Base-by-base conservation (phyloP, 805 yeast species). In the Wickerhamiella brachini region DNA sequence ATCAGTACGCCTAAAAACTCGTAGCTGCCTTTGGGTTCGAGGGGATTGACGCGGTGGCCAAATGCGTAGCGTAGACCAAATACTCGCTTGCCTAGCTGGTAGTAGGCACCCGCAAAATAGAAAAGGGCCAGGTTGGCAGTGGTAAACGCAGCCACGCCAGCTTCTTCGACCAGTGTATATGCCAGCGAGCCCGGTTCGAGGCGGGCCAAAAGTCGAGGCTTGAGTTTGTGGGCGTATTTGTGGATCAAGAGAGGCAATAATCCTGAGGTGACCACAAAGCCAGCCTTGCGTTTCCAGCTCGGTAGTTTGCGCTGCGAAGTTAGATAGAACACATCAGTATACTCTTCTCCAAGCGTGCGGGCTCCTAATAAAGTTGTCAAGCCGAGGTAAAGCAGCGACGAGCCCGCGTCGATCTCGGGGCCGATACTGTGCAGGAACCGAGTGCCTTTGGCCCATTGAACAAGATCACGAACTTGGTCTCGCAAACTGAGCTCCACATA, bases 281-380 rank as follows among this genome's bases (percentile, higher is more conserved):
- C 78, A 1, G 79, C 52, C 51, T 86, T 71, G 26, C 77, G 69
- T 43, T 49, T 23, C 46, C 56, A 49, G 5, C 60, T 52, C 1
- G 63, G 70, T 3, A 65, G 49, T 7, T 45, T 18, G 12, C 62
- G 53, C n/a, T 55, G 49, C 6, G 56, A 39, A 3, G 64, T 61
- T 10, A 60, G 46, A 45, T 63, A 63, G 46, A 61, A 59, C 7
- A 66, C 52, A 48, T 90, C 95, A 13, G 88, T 88, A 65, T 90
- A 90, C 66, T 90, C 97, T 63, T 90, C 97, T 1, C 98, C 98
- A 24, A 93, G 68, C 0, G 97, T 90, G 50, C 90, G 73, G 1
- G 85, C 77, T 0, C 90, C 90, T 5, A 77, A 53, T 13, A 83
- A 67, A 0, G 96, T 89, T 0, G 97, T 90, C 21, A 85, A 67